A percentile compares a stretch with the other conserved stretches of the same genome.
phyloP scores from a whole-genome alignment of 257 asterid genomes.

The Penstemon davidsonii region DNA sequence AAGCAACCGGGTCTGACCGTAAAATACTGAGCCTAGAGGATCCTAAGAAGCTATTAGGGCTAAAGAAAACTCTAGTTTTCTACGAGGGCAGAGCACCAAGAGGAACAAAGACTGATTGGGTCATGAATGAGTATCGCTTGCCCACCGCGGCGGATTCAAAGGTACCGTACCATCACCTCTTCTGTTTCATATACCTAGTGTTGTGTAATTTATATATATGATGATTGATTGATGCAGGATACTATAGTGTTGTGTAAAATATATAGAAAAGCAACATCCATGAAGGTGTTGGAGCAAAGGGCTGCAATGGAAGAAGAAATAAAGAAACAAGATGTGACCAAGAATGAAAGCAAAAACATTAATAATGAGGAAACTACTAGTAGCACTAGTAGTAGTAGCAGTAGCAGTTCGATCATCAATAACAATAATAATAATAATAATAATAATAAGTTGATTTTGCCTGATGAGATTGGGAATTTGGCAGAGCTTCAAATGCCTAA shows the following conservation, averaged over 20 bases:
- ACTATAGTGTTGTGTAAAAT: conserved; percentile 58
- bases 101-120: conserved; percentile 77
- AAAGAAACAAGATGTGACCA: neutral
- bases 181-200: too few species aligned
- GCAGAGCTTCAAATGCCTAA: conserved; percentile 55
- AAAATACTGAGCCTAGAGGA: conserved; percentile 45
- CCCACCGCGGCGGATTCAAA: conserved; percentile 29
- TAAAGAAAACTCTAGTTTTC: conserved; percentile 72
- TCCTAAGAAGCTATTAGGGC: conserved; percentile 50
- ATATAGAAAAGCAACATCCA: conserved; percentile 64
- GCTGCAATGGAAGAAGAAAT: conserved; percentile 57
- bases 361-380: neutral
- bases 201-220: too few species aligned
- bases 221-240: conserved; percentile 42
- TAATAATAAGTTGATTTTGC: conserved; percentile 17
- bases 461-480: conserved; percentile 30
- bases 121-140: conserved; percentile 80
- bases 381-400: conserved; percentile 11
- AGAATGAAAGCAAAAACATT: neutral
- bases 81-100: conserved; percentile 81
- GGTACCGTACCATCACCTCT: conserved; percentile 43
- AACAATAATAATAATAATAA: too few species aligned
- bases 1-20: conserved; percentile 85
- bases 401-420: neutral
- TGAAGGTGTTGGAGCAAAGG: conserved; percentile 65